Evolutionary conservation across 352 stramenopile genomes (phyloP), one percentile per base, ranked within the genome.

Genomic region (Phytophthora pinifolia): DNA sequence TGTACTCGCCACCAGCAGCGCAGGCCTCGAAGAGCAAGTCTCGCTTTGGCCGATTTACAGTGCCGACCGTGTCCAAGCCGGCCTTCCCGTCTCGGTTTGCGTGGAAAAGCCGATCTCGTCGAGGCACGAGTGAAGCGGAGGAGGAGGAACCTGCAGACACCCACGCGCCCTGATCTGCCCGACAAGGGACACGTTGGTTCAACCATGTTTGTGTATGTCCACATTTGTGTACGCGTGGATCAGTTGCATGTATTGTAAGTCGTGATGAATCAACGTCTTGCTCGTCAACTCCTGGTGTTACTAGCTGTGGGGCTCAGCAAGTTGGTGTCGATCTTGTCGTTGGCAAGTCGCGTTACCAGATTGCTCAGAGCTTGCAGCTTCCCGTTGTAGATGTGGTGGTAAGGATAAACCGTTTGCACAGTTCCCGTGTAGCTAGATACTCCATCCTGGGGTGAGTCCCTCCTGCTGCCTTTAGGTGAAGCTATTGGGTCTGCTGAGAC

Each of bases 1-100:
- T 74, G 50, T 70, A 62, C 47, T 77, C 68, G 2, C 68, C 55
- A 8, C 70, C 56, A 3, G 46, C 63, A 7, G 54, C 70, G 15
- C 60, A 76, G 27, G 45, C 53, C 12, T 20, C 55, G 13, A 86
- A 82, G 63, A 62, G 46, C 39, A 74, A 68, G 59, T 68, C 70
- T 35, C 71, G 71, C 34, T 86, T 83, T 13, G 66, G 74, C 17
- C 52, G 72, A 34, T 72, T 85, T 13, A 72, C 63, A 20, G 64
- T 72, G 20, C 59, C 65, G 15, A 62, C 52, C 12, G 64, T 70
- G 36, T 64, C 71, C 22, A 67, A 76, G 34, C 65, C 56, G 5
- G 62, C 72, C 13, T 66, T 86, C 46, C 35, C 72, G 22, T 70
- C 74, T 49, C 75, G 75, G 20, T 86, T 86, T 32, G 67, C 55